Percentiles rank a stretch among this genome's conserved stretches.
Evolutionary conservation across 352 stramenopile species (phyloP).

Genomic region (Phytophthora boehmeriae): DNA sequence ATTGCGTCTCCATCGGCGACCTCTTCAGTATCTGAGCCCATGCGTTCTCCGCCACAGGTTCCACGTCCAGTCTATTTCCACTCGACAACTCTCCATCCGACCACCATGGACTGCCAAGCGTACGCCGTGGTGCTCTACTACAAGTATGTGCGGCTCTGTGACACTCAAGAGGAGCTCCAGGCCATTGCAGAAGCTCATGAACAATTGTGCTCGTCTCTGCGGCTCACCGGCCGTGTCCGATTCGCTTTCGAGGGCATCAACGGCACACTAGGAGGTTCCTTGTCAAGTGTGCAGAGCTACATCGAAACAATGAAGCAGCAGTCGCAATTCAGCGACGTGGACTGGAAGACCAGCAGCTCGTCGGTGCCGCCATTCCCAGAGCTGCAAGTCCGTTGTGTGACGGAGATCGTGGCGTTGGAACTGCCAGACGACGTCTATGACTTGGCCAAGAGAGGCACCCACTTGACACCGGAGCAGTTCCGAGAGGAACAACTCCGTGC

Average conservation of each 20-base stretch:
- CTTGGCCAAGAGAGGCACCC: constrained; percentile 44
- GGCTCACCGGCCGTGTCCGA: constrained; percentile 74
- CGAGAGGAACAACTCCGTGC: constrained; percentile 43
- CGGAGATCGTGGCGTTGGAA: constrained; percentile 83
- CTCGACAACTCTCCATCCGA: constrained; percentile 18
- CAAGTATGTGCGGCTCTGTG: constrained; percentile 78
- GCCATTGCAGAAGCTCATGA: constrained; percentile 49
- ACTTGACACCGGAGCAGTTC: constrained; percentile 74
- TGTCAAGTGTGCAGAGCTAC: constrained; percentile 61
- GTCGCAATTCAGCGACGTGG: constrained; percentile 45
- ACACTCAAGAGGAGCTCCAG: constrained; percentile 42
- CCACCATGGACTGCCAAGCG: constrained; percentile 7
- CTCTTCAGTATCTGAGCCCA: constrained; percentile 16
- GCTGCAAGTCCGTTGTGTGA: constrained; percentile 67
- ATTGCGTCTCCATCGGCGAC: constrained; percentile 31
- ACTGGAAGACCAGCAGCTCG: constrained; percentile 85
- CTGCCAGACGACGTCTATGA: constrained; percentile 61
- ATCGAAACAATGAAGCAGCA: constrained; percentile 54
- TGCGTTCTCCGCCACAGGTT: constrained; percentile 22
- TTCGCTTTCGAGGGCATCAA: constrained; percentile 89
- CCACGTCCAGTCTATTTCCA: constrained; percentile 1
- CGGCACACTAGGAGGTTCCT: constrained; percentile 71
- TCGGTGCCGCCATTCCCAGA: constrained; percentile 60
- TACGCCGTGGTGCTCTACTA: constrained; percentile 86
- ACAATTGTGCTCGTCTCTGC: constrained; percentile 51